Evolutionary conservation across 2,329 filamentous ascomycete genomes (phyloP), one percentile per base, ranked within the genome.

Genomic region (Aciculosporium take): DNA sequence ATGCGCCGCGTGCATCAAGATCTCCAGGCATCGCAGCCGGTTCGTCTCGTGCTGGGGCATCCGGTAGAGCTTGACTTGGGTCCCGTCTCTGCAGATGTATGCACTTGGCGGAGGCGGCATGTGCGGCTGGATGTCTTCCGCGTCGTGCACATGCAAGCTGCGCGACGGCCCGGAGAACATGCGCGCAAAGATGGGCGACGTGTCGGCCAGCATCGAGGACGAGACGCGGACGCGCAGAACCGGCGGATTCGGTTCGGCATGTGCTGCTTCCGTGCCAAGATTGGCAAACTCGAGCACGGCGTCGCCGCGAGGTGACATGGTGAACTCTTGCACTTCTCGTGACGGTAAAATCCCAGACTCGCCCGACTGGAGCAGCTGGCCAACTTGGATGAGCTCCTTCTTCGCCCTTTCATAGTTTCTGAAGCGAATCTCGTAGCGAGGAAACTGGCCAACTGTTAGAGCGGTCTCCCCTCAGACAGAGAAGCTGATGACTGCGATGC

Each of bases 31-130:
- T 3, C 56, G 50, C 2, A 64, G 42, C 2, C 50, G 54, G 40
- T 72, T 69, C 5, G 60, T 45, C 46, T 73, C 69, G 23, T 60
- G 51, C 48, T 73, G 69, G 2, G 69, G 68, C 70, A 74, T 73
- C 9, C 66, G 63, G 45, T 70, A 73, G 1, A 73, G 48, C 46
- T 56, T 65, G 2, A 63, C 63, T 46, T 66, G 61, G 6, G 59
- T 57, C 0, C 66, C 66, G 39, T 72, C 66, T 25, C 58, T 55
- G 46, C 60, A 68, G 12, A 56, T 51, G 39, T 65, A 62, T 20
- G 51, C 56, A 0, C 52, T 56, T 1, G 64, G 57, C 0, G 57
- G 50, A 0, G 59, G 53, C 0, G 65, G 62, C 1, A 64, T 49
- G 21, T 63, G 56, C 2, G 51, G 47, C 5, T 52, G 45, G 5